Percentiles rank a stretch among this genome's conserved stretches.
Conservation (phyloP, 352 stramenopile species). For the Pelagophyceae sp. region DNA sequence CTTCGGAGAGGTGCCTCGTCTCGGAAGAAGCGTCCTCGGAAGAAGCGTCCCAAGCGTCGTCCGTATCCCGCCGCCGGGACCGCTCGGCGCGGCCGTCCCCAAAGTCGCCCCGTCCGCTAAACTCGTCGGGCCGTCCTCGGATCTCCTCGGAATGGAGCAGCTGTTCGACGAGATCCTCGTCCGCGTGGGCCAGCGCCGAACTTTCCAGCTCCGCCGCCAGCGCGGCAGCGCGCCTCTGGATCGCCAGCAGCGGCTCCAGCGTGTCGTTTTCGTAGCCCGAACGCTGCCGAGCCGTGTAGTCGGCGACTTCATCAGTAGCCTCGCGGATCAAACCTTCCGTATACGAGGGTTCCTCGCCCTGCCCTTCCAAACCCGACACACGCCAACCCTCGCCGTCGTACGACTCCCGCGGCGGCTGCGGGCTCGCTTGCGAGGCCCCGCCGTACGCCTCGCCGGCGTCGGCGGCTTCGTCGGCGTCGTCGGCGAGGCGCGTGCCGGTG, state of each 20-base stretch:
- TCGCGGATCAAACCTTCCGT: too few relatives aligned
- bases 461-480: neutral
- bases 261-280: neutral
- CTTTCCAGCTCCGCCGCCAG: neutral
- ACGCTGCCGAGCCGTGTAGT: neutral
- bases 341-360: neutral
- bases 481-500: neutral
- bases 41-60: neutral
- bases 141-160: neutral
- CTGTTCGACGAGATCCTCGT: neutral
- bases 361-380: neutral
- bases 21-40: neutral
- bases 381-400: neutral
- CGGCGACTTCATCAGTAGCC: neutral
- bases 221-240: neutral
- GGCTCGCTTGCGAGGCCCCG: too few relatives aligned
- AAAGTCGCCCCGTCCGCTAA: too few relatives aligned
- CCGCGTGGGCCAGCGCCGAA: neutral
- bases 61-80: neutral
- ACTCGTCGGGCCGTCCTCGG: too few relatives aligned
- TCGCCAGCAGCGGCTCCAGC: neutral
- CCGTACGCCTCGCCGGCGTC: neutral
- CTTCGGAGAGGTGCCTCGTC: neutral
- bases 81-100: too few relatives aligned
- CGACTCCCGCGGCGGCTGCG: neutral